phyloP scores from a whole-genome alignment of 2,329 filamentous ascomycete species.

The Fusarium tricinctum region DNA sequence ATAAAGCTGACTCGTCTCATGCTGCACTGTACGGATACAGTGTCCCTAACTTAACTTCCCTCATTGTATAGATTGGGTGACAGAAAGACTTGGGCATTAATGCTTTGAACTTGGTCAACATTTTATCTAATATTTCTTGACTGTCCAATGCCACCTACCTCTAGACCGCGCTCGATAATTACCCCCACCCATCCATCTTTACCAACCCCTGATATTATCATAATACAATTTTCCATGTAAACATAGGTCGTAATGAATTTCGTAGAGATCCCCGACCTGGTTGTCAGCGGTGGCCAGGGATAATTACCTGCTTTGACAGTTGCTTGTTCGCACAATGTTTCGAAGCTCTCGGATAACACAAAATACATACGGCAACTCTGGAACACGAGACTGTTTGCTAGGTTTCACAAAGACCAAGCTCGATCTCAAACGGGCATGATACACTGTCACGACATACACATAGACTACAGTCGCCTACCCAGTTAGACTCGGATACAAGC shows the following conservation, averaged over 20 bases:
- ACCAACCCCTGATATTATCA: slow-evolving; percentile 32
- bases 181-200: slow-evolving; percentile 34
- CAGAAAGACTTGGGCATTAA: no score
- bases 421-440: slow-evolving; percentile 35
- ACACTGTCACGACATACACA: slow-evolving; percentile 21
- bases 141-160: no score
- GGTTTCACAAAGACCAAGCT: slow-evolving; percentile 7
- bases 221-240: slow-evolving; percentile 2
- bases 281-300: slow-evolving; percentile 8
- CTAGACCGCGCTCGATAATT: background rate
- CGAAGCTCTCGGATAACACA: slow-evolving; percentile 6
- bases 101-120: no score
- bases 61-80: no score
- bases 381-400: slow-evolving; percentile 34
- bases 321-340: slow-evolving; percentile 6
- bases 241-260: background rate
- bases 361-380: slow-evolving; percentile 8
- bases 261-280: slow-evolving; percentile 1
- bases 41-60: slow-evolving; percentile 9
- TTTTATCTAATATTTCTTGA: no score
- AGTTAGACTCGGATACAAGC: slow-evolving; percentile 17
- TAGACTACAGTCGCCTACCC: background rate
- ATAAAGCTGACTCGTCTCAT: slow-evolving; percentile 22
- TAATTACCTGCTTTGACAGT: background rate
- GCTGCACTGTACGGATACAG: slow-evolving; percentile 25